Evolutionary conservation across 2,329 filamentous ascomycete genomes (phyloP), one percentile per base, ranked within the genome.

Genomic region (Aspergillus sojae): DNA sequence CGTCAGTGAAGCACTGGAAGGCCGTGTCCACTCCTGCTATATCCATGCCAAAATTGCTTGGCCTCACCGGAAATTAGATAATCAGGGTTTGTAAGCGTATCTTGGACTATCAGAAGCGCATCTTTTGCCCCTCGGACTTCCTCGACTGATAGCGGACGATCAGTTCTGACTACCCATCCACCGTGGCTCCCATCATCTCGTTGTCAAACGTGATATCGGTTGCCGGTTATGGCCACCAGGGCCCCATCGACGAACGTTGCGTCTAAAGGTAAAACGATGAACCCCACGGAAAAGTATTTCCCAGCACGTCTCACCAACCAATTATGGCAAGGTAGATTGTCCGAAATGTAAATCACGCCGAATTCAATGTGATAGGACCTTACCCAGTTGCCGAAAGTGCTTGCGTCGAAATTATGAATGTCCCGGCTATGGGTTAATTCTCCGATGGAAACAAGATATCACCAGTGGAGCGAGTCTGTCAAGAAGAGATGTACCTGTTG

Each of bases 381-480:
- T 70, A 6, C 71, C 72, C 11, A 56, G 39, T 26, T 73, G 71
- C 58, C 45, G 62, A 19, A 74, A 74, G 63, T 74, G 71, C 56
- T 60, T 59, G 10, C 70, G 69, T n/a, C 72, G 72, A 11, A 65
- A 62, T 39, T 62, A 70, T n/a, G 52, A 63, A 23, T 74, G 71
- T 55, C 71, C 71, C 3, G 71, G 71, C 1, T 74, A 74, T 58
- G 70, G 71, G 4, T 56, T 68, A 16, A 61, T 65, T 41, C 60
- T 71, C 45, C 68, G 66, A 62, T 74, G 72, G 72, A 66, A 61
- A 52, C 64, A 72, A 65, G 71, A 68, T 1, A 66, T 73, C 5
- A 67, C 71, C 39, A 72, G 72, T 43, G 63, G 70, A 28, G 72
- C 71, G 10, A 71, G 65, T 65, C 64, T 72, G 52, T 65, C 67